phyloP scores from a whole-genome alignment of 1,284 basidiomycete species.

The Papiliotrema flavescens region DNA sequence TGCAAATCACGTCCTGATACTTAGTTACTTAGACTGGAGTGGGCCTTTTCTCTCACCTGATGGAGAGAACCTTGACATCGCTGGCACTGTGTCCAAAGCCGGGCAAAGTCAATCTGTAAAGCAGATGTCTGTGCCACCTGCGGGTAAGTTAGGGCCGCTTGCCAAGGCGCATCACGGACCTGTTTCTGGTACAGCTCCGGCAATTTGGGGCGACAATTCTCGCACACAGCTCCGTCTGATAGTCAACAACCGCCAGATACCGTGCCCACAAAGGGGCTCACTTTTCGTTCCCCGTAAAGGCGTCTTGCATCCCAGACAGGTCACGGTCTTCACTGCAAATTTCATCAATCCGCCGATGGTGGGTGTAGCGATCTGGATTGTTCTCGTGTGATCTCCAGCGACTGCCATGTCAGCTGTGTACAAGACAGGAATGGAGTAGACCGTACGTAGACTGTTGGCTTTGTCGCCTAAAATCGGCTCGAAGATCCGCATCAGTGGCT shows the following conservation, averaged over 20 bases:
- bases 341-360: slow-evolving; percentile 94
- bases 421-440: neutral
- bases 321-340: slow-evolving; percentile 89
- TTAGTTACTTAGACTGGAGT: neutral
- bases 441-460: slow-evolving; percentile 73
- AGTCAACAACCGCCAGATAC: slow-evolving; percentile 9
- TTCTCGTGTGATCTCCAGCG: slow-evolving; percentile 86
- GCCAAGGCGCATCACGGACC: slow-evolving; percentile 45
- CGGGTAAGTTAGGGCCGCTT: neutral
- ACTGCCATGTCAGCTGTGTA: slow-evolving; percentile 54
- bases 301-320: slow-evolving; percentile 90
- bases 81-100: slow-evolving; percentile 95
- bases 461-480: slow-evolving; percentile 94
- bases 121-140: slow-evolving; percentile 64
- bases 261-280: slow-evolving; percentile 43
- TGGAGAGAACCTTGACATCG: slow-evolving; percentile 93
- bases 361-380: slow-evolving; percentile 90
- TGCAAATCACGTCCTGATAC: slow-evolving; percentile 84
- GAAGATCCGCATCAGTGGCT: slow-evolving; percentile 92
- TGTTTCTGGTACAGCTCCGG: slow-evolving; percentile 91
- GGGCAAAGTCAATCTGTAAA: slow-evolving; percentile 81
- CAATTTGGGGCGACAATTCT: slow-evolving; percentile 78
- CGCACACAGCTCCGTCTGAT: slow-evolving; percentile 83
- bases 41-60: slow-evolving; percentile 57
- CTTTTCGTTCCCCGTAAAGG: slow-evolving; percentile 67